Evolutionary conservation across 805 yeast species (phyloP), one percentile per base, ranked within the genome.

Genomic region (Starmerella gropengiesseri): DNA sequence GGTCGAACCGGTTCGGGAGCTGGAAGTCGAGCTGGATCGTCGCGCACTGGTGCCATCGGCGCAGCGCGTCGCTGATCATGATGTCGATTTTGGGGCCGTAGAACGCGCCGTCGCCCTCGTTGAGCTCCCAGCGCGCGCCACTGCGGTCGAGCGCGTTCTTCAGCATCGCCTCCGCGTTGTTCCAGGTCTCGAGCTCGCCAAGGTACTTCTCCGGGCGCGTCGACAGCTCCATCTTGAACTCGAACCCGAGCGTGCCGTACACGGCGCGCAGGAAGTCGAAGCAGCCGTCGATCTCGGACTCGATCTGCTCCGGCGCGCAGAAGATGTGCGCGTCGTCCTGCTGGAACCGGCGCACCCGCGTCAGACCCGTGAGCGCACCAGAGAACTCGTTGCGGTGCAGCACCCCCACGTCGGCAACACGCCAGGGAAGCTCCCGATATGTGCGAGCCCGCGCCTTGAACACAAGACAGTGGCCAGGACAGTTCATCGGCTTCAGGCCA

Each of bases 1-100:
- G 74, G 56, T 82, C 94, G 60, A 91, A 91, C 67, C 98, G 80
- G 57, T 74, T 71, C 52, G 98, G 98, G 59, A 91, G 73, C 73
- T 91, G 98, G 94, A 89, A 91, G 67, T 91, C 98, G 61, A 91
- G 75, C 71, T 91, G 98, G 62, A 91, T 83, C 44, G 98, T 91
- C 49, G 98, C 98, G 74, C 97, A 89, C 69, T 91, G 98, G 69
- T 83, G 91, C 94, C 95, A 85, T 78, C 96, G 82, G 61, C 75
- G 77, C 62, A 86, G 73, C 36, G 96, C 95, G 64, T 91, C 98
- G 52, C 87, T 76, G 58, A 91, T 83, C 82, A 79, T 80, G 59
- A 91, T 84, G 68, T 89, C 98, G 61, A 89, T 91, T 77, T 89
- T 89, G 22, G 98, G 98, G 0, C 98, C 98, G 64, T 91, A 91